Percentiles rank a stretch among this genome's conserved stretches.
Conservation (phyloP, 257 asterid genomes). For the Agastache rugosa region DNA sequence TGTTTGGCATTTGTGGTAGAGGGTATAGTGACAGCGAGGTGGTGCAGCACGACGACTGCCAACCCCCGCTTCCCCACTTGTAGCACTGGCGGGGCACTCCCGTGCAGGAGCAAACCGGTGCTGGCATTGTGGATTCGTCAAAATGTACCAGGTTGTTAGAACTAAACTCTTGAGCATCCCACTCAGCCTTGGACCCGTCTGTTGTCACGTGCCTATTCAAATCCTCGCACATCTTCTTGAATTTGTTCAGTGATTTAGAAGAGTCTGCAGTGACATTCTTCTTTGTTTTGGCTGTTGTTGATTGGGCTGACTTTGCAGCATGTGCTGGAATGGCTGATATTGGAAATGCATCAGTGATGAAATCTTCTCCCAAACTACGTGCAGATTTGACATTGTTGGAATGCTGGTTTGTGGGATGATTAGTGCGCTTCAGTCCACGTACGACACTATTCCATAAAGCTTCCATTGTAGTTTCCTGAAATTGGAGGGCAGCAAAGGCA, state of each 20-base stretch:
- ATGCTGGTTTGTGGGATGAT: constrained; percentile 42
- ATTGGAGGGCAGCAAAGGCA: constrained; percentile 85
- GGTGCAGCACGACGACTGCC: constrained; percentile 91
- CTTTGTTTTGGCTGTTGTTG: constrained; percentile 40
- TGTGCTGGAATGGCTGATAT: constrained; percentile 46
- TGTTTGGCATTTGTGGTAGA: constrained; percentile 66
- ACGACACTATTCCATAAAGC: constrained; percentile 43
- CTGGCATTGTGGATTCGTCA: constrained; percentile 64
- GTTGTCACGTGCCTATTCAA: constrained; percentile 64
- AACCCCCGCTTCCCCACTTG: constrained; percentile 88
- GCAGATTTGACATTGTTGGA: constrained; percentile 39
- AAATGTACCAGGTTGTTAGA: constrained; percentile 48
- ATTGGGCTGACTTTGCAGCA: constrained; percentile 37
- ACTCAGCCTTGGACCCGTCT: constrained; percentile 73
- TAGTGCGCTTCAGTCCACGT: constrained; percentile 49
- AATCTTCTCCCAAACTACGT: constrained; percentile 42
- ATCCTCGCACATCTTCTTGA: constrained; percentile 59
- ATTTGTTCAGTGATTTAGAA: constrained; percentile 42
- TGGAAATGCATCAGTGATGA: constrained; percentile 49
- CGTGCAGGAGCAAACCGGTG: constrained; percentile 77
- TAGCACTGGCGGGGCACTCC: constrained; percentile 75
- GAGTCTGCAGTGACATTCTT: constrained; percentile 36
- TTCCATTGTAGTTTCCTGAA: constrained; percentile 61
- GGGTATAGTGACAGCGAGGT: constrained; percentile 74
- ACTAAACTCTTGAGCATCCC: constrained; percentile 70